phyloP scores from a whole-genome alignment of 163 green algal genomes.

The Scenedesmus sp. region DNA sequence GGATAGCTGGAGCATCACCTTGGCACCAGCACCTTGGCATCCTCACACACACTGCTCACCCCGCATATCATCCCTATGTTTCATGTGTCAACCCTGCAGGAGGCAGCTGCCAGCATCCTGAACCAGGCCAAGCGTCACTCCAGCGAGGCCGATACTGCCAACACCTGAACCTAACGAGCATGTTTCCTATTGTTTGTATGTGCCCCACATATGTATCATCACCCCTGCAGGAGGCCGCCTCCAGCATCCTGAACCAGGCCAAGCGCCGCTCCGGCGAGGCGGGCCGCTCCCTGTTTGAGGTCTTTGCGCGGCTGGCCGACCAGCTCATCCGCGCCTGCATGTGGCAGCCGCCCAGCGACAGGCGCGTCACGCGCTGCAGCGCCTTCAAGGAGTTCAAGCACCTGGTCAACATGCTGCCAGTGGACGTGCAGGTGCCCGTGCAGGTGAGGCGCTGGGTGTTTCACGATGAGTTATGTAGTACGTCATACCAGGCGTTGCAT shows the following conservation, averaged over 20 bases:
- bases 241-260: slow-evolving; percentile 50
- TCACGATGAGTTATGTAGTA: too few species aligned
- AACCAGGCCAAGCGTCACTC: too few species aligned
- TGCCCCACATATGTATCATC: background rate
- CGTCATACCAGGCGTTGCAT: too few species aligned
- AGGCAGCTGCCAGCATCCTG: too few species aligned
- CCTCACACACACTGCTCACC: too few species aligned
- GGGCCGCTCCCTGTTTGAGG: slow-evolving; percentile 75
- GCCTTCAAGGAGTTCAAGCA: slow-evolving; percentile 55
- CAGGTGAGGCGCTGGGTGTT: slow-evolving; percentile 12
- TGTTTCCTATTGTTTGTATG: background rate
- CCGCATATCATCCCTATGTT: too few species aligned
- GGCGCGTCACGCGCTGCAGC: background rate
- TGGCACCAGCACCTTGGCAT: too few species aligned
- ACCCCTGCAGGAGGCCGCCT: slow-evolving; percentile 60
- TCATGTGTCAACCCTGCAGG: too few species aligned
- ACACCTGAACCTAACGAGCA: too few species aligned
- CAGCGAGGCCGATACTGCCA: too few species aligned
- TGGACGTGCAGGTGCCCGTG: slow-evolving; percentile 59
- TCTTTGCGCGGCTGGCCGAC: slow-evolving; percentile 44
- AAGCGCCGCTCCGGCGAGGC: background rate
- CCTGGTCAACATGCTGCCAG: slow-evolving; percentile 64
- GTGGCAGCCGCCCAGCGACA: slow-evolving; percentile 56
- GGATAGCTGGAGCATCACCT: too few species aligned
- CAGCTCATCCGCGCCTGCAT: slow-evolving; percentile 77